Conservation (phyloP, 805 yeast genomes). For the Zygoascus flipseniorum region DNA sequence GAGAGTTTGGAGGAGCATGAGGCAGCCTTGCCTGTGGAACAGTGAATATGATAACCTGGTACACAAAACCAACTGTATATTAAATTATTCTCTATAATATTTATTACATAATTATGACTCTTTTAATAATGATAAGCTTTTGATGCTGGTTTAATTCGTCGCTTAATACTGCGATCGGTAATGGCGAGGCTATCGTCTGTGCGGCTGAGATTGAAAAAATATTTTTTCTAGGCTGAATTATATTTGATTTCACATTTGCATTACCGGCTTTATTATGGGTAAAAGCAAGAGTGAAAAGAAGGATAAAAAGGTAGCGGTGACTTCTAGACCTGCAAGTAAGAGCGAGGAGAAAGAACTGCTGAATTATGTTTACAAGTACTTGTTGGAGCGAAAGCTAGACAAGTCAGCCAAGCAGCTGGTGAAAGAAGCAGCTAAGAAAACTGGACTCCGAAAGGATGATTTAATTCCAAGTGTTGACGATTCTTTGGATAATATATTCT, state of each 20-base stretch:
- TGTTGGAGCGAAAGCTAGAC: conserved; percentile 23
- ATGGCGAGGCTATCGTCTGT: not conserved
- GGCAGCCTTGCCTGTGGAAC: not conserved
- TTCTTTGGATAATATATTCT: conserved; percentile 24
- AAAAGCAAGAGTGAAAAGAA: not conserved
- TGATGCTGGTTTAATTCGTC: not conserved
- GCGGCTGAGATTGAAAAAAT: not conserved
- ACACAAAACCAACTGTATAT: not conserved
- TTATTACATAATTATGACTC: not conserved
- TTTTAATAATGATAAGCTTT: not conserved
- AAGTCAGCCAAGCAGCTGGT: conserved; percentile 27
- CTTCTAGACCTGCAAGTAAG: not conserved
- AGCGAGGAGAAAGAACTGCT: conserved; percentile 14
- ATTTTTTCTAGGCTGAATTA: not conserved
- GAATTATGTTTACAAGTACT: conserved; percentile 25
- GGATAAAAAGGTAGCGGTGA: not conserved
- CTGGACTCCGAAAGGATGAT: conserved; percentile 14
- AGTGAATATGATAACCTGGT: not conserved
- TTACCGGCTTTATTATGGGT: not conserved
- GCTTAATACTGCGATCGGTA: not conserved
- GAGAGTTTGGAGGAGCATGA: conserved; percentile 54
- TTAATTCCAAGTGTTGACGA: conserved; percentile 14
- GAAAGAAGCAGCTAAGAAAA: conserved; percentile 18
- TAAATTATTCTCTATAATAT: not conserved
- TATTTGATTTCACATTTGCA: too few relatives aligned